Evolutionary conservation across 2,329 filamentous ascomycete species (phyloP).

Genomic region (Fusarium sulawesiense): DNA sequence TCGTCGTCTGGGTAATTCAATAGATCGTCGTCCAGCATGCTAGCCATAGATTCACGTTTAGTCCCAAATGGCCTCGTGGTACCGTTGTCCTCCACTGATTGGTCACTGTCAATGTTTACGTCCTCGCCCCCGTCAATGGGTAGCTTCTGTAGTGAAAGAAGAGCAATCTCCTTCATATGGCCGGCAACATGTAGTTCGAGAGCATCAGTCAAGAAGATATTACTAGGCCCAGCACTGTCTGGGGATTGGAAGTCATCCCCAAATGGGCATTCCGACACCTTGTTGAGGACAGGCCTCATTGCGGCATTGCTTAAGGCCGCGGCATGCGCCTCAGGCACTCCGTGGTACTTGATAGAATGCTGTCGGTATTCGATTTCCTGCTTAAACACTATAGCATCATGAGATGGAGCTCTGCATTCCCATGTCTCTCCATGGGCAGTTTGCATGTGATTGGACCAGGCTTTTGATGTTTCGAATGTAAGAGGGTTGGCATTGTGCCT

Average conservation of each 20-base stretch:
- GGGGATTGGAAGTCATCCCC: background rate
- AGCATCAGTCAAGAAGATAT: background rate
- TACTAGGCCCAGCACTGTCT: background rate
- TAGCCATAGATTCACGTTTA: too few relatives aligned
- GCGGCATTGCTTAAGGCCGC: background rate
- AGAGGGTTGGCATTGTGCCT: background rate
- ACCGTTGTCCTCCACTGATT: background rate
- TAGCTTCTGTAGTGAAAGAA: background rate
- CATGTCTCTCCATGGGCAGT: background rate
- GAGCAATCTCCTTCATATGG: slow-evolving; percentile 7
- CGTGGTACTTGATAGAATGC: background rate
- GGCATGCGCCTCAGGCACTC: background rate
- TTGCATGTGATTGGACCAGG: slow-evolving; percentile 1
- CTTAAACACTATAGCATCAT: background rate
- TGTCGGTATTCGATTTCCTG: background rate
- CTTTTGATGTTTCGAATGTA: background rate
- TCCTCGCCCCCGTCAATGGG: background rate
- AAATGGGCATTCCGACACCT: background rate
- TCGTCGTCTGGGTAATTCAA: too few relatives aligned
- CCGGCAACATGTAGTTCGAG: background rate
- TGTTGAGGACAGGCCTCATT: background rate
- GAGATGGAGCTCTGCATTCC: slow-evolving; percentile 3
- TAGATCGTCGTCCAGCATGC: too few relatives aligned
- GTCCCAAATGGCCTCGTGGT: too few relatives aligned
- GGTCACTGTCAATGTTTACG: background rate